Evolutionary conservation across 768 basidiomycete species (phyloP), one percentile per base, ranked within the genome.

Genomic region (Pleurotus djamor): DNA sequence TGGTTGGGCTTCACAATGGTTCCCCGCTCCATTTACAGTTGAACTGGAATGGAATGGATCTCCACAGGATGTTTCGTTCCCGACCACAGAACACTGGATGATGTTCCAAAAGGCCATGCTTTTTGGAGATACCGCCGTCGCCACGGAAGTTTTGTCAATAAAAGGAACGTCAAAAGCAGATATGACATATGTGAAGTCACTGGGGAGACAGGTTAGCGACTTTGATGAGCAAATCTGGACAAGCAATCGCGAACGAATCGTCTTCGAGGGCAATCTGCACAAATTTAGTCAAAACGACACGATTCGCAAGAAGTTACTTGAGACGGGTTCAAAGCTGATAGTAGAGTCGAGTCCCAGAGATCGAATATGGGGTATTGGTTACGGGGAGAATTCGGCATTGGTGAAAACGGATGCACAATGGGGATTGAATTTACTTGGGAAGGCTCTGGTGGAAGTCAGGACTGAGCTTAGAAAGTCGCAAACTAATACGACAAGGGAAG

Each of bases 21-120:
- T 76, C 62, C 67, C 62, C 4, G 76, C 79, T 2, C 72, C 76
- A 2, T 84, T 86, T 67, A 76, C 67, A n/a, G 75, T 72, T 3
- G 64, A 67, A 4, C 60, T 79, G 5, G 66, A 63, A 5, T 63
- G 79, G 32, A 69, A 68, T 3, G 71, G 65, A 0, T 61, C 68
- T 37, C 65, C 67, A 16, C 71, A 75, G 58, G 65, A 63, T 2
- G 66, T 75, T 21, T 64, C 55, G 0, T 85, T 85, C 65, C 70
- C 69, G 5, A 79, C 81, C 2, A 77, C 82, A 0, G 86, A 87
- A 68, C 85, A 87, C 63, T 87, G 80, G 79, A 87, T 87, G 86
- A 88, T 87, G 86, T 73, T 80, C 43, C 79, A 81, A 55, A 87
- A 87, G 66, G 84, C 85, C 5, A 65, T 84, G 4, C 63, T 87